A percentile compares a stretch with the other conserved stretches of the same genome.
Conservation (phyloP, 306 rosid species). For the Lathyrus tuberosus region DNA sequence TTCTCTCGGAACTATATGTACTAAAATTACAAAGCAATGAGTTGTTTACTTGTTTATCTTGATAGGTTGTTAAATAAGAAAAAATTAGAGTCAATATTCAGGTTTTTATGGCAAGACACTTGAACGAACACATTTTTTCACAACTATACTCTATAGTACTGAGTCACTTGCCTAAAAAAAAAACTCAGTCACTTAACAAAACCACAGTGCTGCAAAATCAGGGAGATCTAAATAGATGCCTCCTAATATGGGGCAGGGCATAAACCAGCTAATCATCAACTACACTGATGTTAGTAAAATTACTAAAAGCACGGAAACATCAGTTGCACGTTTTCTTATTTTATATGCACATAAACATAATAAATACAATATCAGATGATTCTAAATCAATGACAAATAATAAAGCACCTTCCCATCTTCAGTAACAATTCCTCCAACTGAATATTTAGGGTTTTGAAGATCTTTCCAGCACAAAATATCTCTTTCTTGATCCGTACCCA, state of each 20-base stretch:
- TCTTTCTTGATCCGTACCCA: conserved; percentile 83
- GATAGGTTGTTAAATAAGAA: conserved; percentile 7
- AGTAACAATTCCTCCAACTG: conserved; percentile 65
- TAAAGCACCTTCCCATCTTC: conserved; percentile 80
- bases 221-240: background rate
- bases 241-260: background rate
- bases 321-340: conserved; percentile 19
- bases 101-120: conserved; percentile 8
- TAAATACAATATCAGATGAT: conserved; percentile 17
- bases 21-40: conserved; percentile 1
- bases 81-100: conserved; percentile 27
- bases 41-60: background rate
- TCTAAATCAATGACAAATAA: conserved; percentile 34
- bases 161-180: background rate
- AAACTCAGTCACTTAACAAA: conserved; percentile 4
- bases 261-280: conserved; percentile 17
- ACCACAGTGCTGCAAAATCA: conserved; percentile 18
- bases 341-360: conserved; percentile 13
- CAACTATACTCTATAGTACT: conserved; percentile 6
- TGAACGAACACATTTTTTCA: conserved; percentile 23
- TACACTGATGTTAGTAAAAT: conserved; percentile 16
- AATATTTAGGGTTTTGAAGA: conserved; percentile 73
- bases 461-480: conserved; percentile 94
- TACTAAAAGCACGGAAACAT: conserved; percentile 17
- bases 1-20: background rate